Conservation (phyloP, 768 basidiomycete genomes). For the Naganishia antarctica region DNA sequence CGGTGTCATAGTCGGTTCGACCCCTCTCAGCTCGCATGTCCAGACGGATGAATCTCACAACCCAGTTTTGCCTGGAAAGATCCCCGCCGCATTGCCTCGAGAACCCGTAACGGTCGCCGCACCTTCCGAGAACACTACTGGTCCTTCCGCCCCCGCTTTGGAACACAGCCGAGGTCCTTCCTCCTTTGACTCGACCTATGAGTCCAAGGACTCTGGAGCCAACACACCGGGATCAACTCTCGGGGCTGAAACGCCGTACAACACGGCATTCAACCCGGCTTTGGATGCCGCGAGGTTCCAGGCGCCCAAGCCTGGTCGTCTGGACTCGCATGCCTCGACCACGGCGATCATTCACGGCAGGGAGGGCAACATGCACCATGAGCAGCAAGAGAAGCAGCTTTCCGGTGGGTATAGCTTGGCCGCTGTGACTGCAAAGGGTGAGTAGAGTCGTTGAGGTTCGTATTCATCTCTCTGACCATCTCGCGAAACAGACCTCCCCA, state of each 20-base stretch:
- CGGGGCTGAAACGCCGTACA: background rate
- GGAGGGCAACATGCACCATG: constrained; percentile 13
- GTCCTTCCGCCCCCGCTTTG: background rate
- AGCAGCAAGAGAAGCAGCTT: constrained; percentile 15
- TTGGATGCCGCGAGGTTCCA: constrained; percentile 12
- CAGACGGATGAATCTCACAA: background rate
- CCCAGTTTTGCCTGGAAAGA: constrained; percentile 14
- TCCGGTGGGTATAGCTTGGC: background rate
- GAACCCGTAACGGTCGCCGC: constrained; percentile 12
- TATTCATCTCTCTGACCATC: background rate
- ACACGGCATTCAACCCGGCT: background rate
- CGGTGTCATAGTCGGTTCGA: background rate
- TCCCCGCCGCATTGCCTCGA: constrained; percentile 1
- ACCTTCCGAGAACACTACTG: background rate
- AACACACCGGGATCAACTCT: constrained; percentile 6
- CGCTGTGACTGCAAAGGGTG: constrained; percentile 13
- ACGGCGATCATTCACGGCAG: constrained; percentile 26
- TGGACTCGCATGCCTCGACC: constrained; percentile 5
- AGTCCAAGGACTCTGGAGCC: background rate
- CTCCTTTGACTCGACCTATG: background rate
- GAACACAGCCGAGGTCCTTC: background rate
- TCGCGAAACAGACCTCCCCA: constrained; percentile 6
- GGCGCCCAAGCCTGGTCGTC: constrained; percentile 8
- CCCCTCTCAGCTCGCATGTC: constrained; percentile 7
- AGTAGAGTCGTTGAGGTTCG: background rate